Percentiles rank a stretch among this genome's conserved stretches.
phyloP scores from a whole-genome alignment of 345 rosid species.

The Eucalyptus virginea region DNA sequence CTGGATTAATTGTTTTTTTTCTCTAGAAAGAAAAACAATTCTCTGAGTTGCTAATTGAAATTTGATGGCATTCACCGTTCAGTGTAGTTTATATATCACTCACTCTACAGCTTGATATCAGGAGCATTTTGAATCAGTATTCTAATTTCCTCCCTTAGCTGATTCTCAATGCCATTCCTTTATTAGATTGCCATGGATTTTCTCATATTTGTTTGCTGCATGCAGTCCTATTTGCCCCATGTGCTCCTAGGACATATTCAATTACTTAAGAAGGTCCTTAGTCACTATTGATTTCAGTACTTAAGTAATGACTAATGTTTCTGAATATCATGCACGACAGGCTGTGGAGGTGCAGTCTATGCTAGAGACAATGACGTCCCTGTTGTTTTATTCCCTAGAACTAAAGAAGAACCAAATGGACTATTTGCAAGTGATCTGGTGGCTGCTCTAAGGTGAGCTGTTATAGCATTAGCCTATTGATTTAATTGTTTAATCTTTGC shows the following conservation, averaged over 20 bases:
- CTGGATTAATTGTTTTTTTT: neutral
- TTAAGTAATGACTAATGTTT: neutral
- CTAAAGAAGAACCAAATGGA: conserved; percentile 37
- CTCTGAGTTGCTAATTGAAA: neutral
- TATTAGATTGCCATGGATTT: neutral
- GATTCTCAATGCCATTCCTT: neutral
- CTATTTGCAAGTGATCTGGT: conserved; percentile 55
- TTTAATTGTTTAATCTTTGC: neutral
- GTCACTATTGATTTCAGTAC: neutral
- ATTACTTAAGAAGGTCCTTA: neutral
- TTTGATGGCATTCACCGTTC: neutral
- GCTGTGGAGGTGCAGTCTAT: conserved; percentile 85
- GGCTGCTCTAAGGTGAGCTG: conserved; percentile 40
- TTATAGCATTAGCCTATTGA: neutral
- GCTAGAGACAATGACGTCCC: conserved; percentile 54
- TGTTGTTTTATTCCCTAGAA: conserved; percentile 55
- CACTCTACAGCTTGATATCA: neutral
- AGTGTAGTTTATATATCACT: neutral
- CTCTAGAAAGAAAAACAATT: neutral
- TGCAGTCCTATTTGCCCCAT: neutral
- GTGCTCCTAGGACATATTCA: neutral
- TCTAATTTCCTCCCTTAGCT: neutral
- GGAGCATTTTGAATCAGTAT: neutral
- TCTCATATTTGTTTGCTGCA: neutral
- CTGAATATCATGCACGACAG: conserved; percentile 10